phyloP scores from a whole-genome alignment of 2,329 filamentous ascomycete species.

The Exophiala lecanii-corni region DNA sequence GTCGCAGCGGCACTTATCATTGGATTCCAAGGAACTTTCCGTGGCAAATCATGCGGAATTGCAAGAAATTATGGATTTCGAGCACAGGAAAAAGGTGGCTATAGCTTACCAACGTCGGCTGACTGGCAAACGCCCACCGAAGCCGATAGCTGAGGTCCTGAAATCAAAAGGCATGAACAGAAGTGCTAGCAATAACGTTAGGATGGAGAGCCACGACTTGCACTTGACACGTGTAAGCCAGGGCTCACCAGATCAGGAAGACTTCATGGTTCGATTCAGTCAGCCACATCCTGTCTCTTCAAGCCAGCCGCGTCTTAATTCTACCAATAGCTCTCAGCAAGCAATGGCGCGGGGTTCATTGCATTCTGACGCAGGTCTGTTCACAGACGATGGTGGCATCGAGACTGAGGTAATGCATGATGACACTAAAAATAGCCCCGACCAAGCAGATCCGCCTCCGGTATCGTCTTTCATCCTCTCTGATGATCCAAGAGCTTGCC shows the following conservation, averaged over 20 bases:
- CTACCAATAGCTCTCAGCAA: no score
- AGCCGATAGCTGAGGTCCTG: slow-evolving; percentile 3
- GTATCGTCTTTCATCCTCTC: slow-evolving; percentile 14
- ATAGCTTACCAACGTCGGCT: slow-evolving; percentile 28
- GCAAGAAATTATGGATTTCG: slow-evolving; percentile 36
- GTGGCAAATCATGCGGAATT: slow-evolving; percentile 22
- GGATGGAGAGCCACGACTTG: no score
- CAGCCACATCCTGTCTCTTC: not conserved
- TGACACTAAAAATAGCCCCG: not conserved
- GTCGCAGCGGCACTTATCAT: slow-evolving; percentile 9
- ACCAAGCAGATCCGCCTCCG: not conserved
- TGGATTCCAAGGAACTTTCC: not conserved
- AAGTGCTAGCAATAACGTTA: no score
- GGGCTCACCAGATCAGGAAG: no score
- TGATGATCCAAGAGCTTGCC: slow-evolving; percentile 31
- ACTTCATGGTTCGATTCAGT: not conserved
- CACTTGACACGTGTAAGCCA: no score
- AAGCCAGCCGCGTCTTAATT: not conserved
- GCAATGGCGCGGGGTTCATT: no score
- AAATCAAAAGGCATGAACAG: no score
- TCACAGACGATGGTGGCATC: not conserved
- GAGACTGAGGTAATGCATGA: not conserved
- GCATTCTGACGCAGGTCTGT: not conserved
- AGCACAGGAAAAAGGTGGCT: slow-evolving; percentile 35
- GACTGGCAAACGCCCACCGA: not conserved